Base-by-base conservation (phyloP, 805 yeast species). In the Myxozyma neotropica region DNA sequence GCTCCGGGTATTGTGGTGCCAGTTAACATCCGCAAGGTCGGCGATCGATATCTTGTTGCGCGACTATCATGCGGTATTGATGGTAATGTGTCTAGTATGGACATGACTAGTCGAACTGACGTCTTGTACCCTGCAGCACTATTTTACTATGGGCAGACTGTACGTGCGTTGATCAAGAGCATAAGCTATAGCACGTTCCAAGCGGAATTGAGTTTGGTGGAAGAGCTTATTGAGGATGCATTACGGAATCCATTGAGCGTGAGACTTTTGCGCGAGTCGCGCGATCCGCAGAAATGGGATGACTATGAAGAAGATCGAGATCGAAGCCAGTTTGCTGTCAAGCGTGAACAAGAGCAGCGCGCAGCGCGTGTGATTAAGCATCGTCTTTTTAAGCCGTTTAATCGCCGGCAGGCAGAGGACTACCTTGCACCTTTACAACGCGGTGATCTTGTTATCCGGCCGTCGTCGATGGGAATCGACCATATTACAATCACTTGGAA, bases 401-500 rank as follows among this genome's bases (percentile, higher is more conserved):
- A 84, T 68, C 81, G 88, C 60, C 80, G 79, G 57, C 97, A 94
- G 77, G 98, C 99, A 0, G 98, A 93, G 73, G 96, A 88, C 67
- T 91, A 81, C 67, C 80, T 94, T 69, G 96, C 97, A 21, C 89
- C 96, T 24, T 82, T 87, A 71, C 83, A 86, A 44, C 86, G 92
- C 65, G 99, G 99, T 54, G 96, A 89, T 67, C 83, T 90, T 75
- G 96, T 94, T 21, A 88, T 94, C 57, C 83, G 99, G 67, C 99
- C 98, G 19, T 90, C 97, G 0, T 89, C 96, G 8, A 84, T 86
- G 63, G 99, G 99, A 44, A 80, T 82, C 48, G 88, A 89, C 64
- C 97, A 86, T 73, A 80, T 94, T 67, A 91, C 96, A 1, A 86
- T 93, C 43, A 93, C 99, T 0, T 94, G 98, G 97, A 94, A 94